Evolutionary conservation across 2,329 filamentous ascomycete species (phyloP).

Genomic region (Pyrenophora seminiperda): DNA sequence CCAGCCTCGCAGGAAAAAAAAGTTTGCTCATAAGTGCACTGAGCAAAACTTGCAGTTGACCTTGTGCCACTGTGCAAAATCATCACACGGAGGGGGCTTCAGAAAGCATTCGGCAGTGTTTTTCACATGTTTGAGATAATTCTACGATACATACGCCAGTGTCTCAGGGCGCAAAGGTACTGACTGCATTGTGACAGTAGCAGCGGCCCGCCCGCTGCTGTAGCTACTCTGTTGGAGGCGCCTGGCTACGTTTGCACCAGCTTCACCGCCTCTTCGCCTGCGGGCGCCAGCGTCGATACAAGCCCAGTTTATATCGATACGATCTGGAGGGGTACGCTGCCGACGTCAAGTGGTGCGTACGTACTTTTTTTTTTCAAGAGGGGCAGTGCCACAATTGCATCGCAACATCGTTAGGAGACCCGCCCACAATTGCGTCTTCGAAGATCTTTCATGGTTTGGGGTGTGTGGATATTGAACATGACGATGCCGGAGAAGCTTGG

Average conservation of each 20-base stretch:
- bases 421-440: conserved; percentile 1
- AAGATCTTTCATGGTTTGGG: conserved; percentile 6
- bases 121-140: conserved; percentile 1
- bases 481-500: conserved; percentile 14
- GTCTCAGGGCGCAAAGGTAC: conserved; percentile 20
- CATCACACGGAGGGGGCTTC: no score
- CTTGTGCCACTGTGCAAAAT: not conserved
- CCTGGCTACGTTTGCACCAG: conserved; percentile 34
- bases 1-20: conserved; percentile 21
- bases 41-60: conserved; percentile 1
- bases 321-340: conserved; percentile 31
- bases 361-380: conserved; percentile 14
- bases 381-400: conserved; percentile 23
- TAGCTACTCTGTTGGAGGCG: conserved; percentile 28
- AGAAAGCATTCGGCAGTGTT: not conserved
- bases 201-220: conserved; percentile 32
- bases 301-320: conserved; percentile 39
- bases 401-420: conserved; percentile 1
- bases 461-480: conserved; percentile 27
- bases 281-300: conserved; percentile 22
- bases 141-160: conserved; percentile 13
- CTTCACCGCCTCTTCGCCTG: conserved; percentile 45
- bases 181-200: conserved; percentile 30
- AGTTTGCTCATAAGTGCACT: conserved; percentile 3
- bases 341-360: conserved; percentile 31